Conservation (phyloP, 306 rosid genomes). For the Notholithocarpus densiflorus region DNA sequence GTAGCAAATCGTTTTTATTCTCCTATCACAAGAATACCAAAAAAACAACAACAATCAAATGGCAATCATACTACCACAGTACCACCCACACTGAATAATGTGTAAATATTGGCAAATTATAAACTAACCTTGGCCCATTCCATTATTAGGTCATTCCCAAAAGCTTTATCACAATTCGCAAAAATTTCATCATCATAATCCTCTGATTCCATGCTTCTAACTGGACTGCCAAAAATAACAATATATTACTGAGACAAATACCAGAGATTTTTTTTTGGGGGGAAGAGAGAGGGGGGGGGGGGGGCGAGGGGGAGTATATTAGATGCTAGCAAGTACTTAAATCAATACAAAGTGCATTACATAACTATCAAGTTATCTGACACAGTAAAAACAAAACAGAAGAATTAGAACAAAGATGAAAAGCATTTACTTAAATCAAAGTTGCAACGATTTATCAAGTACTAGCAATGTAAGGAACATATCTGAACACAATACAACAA, state of each 20-base stretch:
- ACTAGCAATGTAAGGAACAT: constrained; percentile 14
- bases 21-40: constrained; percentile 52
- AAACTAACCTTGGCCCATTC: constrained; percentile 92
- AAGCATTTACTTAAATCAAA: constrained; percentile 1
- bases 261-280: constrained; percentile 3
- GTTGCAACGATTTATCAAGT: neutral
- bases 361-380: constrained; percentile 7
- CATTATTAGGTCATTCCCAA: constrained; percentile 55
- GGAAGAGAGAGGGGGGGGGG: too few species aligned
- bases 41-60: constrained; percentile 25
- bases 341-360: neutral
- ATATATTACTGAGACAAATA: constrained; percentile 32
- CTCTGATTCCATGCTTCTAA: constrained; percentile 72
- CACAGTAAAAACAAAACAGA: neutral
- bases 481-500: constrained; percentile 12
- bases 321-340: too few species aligned
- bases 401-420: constrained; percentile 8
- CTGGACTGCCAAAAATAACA: constrained; percentile 90
- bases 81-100: constrained; percentile 19
- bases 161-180: constrained; percentile 54
- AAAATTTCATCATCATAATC: constrained; percentile 72
- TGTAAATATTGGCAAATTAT: constrained; percentile 23
- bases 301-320: too few species aligned
- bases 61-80: constrained; percentile 28
- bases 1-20: constrained; percentile 75